Base-by-base conservation (phyloP, 371 early-diverging fungal genomes). In the Zancudomyces culisetae region DNA sequence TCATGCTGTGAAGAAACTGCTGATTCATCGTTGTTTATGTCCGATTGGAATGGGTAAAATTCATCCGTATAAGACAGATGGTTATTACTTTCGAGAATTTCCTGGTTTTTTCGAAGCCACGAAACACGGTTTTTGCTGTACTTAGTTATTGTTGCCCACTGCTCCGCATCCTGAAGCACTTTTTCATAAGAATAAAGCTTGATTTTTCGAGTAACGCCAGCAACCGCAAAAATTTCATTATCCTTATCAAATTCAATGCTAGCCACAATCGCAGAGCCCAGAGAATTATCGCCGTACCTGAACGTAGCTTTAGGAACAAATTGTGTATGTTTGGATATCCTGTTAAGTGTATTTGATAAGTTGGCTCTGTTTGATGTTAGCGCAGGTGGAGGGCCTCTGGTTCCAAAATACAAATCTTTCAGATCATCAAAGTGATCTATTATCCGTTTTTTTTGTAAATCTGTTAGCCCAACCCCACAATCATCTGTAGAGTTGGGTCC, bases 161-260 rank as follows among this genome's bases (percentile, higher is more conserved):
- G 42, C 35, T 68, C 61, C 2, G 65, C 61, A 26, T 67, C 62
- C 47, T 67, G 66, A 28, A 81, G 70, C 43, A 83, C 77, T 13
- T 72, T 71, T 19, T 66, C 72, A 57, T 75, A 88, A 47, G 90
- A 90, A 61, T 75, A 93, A 8, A 93, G 73, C 62, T 87, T 88
- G 66, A 94, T 89, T 50, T 85, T 87, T 46, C 79, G 79, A 20
- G 84, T 81, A 0, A 91, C 90, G n/a, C 94, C 92, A 22, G 87
- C 91, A 0, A 84, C 79, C 1, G 91, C 94, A 74, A 94, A 89
- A 53, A 77, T 79, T 58, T 86, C 83, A 49, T 87, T 83, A 55
- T 94, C 91, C 27, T 79, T 71, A 61, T 90, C 88, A 71, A 91
- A 91, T 54, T 87, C 91, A 45, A 94, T 86, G 24, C 88, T 80